phyloP scores from a whole-genome alignment of 2,329 filamentous ascomycete genomes.

The Ophiosphaerella narmari region DNA sequence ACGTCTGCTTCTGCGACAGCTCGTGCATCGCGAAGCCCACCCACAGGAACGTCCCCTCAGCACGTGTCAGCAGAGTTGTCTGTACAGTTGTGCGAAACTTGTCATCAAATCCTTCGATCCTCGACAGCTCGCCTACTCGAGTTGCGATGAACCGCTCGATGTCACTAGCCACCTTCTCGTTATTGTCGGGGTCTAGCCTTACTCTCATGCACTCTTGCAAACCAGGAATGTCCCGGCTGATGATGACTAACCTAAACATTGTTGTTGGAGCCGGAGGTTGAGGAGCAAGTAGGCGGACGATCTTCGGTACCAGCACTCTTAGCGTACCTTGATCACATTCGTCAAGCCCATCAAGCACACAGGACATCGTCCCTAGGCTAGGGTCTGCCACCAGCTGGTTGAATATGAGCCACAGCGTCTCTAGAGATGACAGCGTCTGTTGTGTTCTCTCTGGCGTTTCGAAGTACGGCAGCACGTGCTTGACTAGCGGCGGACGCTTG shows the following conservation, averaged over 20 bases:
- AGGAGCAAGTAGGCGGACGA: constrained; percentile 9
- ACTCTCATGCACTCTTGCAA: constrained; percentile 19
- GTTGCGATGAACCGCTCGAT: constrained; percentile 30
- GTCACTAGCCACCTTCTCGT: constrained; percentile 22
- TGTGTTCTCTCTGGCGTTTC: constrained; percentile 8
- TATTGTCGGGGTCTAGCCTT: constrained; percentile 27
- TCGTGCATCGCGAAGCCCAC: constrained; percentile 29
- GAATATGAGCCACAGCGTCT: constrained; percentile 26
- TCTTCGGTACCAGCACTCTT: constrained; percentile 8
- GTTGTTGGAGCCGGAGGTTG: background rate
- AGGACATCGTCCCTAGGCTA: constrained; percentile 15
- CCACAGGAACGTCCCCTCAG: constrained; percentile 44
- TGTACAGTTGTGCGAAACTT: constrained; percentile 10
- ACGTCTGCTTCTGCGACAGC: constrained; percentile 11
- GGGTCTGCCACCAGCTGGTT: constrained; percentile 13
- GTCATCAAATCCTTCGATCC: constrained; percentile 9
- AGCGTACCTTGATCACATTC: constrained; percentile 22
- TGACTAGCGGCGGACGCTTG: constrained; percentile 15
- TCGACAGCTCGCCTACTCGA: constrained; percentile 24
- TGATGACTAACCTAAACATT: constrained; percentile 23
- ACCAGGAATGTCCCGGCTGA: constrained; percentile 21
- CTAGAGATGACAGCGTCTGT: constrained; percentile 15
- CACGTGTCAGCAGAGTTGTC: constrained; percentile 18
- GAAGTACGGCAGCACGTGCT: constrained; percentile 10
- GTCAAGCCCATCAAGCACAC: constrained; percentile 38